Evolutionary conservation across 2,329 filamentous ascomycete species (phyloP), one percentile per base, ranked within the genome.

Genomic region (Nannizziopsis barbatae): DNA sequence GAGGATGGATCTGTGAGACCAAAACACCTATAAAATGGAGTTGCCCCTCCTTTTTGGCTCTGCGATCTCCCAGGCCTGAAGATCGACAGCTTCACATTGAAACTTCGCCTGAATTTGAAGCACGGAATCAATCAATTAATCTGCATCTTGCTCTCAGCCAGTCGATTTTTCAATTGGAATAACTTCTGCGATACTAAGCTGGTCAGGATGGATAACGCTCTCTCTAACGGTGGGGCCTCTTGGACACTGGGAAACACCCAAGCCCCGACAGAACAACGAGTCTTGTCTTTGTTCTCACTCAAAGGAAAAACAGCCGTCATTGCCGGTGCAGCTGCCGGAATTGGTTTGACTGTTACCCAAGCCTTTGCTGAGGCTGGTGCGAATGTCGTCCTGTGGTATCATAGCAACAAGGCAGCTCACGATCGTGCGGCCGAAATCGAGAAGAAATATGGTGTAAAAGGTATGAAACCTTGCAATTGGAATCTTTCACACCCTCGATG

Each of bases 341-440:
- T 86, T 55, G 83, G 83, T 37, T 68, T 83, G 20, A 73, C 74
- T 4, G 73, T 84, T 22, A 81, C 80, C 11, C 69, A 81, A 31
- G 80, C 71, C 1, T 71, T 80, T 30, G 81, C 82, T 12, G 83
- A 86, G 60, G 79, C 81, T 12, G 83, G 83, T 42, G 81, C 81
- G 50, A 82, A 85, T 55, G 79, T 86, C 17, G 81, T 80, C 22
- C 77, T 85, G 44, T 84, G 79, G 79, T 86, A 84, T 61, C 81
- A 84, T 60, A 77, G 71, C 63, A 85, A 86, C 65, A 74, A 76
- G 58, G 76, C 80, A 56, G 80, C 81, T 10, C 60, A 79, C 10
- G 71, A 76, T 12, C 72, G 77, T 50, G 81, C 83, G 0, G 72
- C 73, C 30, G 76, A 78, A 20, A 80, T 86, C 40, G 78, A 77